Evolutionary conservation across 352 stramenopile genomes (phyloP), one percentile per base, ranked within the genome.

Genomic region (Globisporangium apiculatum): DNA sequence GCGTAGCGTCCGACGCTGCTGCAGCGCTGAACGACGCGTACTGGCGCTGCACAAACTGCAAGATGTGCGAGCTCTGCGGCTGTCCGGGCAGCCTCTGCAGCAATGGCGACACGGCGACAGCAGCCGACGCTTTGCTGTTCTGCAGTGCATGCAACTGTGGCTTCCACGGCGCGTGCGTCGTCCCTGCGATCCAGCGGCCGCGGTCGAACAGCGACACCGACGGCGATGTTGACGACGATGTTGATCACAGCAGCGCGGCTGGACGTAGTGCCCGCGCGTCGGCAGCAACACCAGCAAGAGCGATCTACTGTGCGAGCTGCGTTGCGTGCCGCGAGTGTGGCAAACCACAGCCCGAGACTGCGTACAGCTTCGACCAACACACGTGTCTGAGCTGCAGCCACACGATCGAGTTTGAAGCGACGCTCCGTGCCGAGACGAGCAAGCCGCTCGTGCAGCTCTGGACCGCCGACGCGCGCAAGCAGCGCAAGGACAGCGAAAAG

Each of bases 41-140:
- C 40, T 98, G 94, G 94, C 80, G 94, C 18, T 99, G 96, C 66
- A 69, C 67, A 0, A 99, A 98, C 71, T 99, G 96, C 69, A 97
- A 97, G 56, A 86, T 98, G 61, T 99, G 95, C 62, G 93, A 98
- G 62, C 75, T 97, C 38, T 98, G 91, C 42, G 88, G 89, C 2
- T 74, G 82, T 53, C 73, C 82, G 14, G 75, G 64, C 1, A 47
- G 53, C 7, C 64, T 73, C 31, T 56, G 62, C 53, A 57, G 57
- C 12, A 71, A 62, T 45, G 62, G 65, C 17, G 61, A 78, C 10
- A 49, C 48, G 35, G 45, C 45, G 45, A 24, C 5, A 3, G 17
- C 14, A 11, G 14, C 45, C 7, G 49, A 45, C 42, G 53, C 36
- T 36, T 53, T 84, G 31, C 48, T 75, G 8, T 50, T 75, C 15